Conservation (phyloP, 1,284 basidiomycete genomes). For the Pyrrhoderma lamaoense region DNA sequence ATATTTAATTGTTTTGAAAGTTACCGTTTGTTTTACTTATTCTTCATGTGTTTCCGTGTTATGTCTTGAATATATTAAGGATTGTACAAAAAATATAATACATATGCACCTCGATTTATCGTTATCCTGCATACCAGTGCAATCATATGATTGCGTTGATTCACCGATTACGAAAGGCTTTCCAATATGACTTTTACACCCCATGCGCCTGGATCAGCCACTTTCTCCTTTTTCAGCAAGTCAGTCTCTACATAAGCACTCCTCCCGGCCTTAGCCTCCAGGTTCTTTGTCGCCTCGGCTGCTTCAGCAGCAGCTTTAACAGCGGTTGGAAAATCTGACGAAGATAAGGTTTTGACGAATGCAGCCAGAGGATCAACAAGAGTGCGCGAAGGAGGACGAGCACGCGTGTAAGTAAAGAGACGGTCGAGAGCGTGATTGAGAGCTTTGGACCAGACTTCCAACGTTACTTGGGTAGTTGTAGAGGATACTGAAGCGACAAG, state of each 20-base stretch:
- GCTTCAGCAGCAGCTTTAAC: slow-evolving; percentile 60
- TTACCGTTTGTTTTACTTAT: too few species aligned
- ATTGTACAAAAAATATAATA: too few species aligned
- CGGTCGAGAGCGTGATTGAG: slow-evolving; percentile 57
- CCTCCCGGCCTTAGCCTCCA: slow-evolving; percentile 83
- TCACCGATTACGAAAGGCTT: slow-evolving; percentile 34
- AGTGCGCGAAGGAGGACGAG: slow-evolving; percentile 84
- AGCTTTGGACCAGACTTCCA: slow-evolving; percentile 57
- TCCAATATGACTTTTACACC: slow-evolving; percentile 77
- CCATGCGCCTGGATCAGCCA: slow-evolving; percentile 89
- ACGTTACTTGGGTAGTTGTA: slow-evolving; percentile 33
- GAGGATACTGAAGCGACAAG: slow-evolving; percentile 39
- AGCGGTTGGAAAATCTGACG: slow-evolving; percentile 35
- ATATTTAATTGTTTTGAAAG: too few species aligned
- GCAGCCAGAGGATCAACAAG: slow-evolving; percentile 88
- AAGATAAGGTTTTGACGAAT: slow-evolving; percentile 53
- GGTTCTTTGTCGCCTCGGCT: slow-evolving; percentile 63
- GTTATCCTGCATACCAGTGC: too few species aligned
- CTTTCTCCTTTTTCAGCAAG: slow-evolving; percentile 56
- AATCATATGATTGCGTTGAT: too few species aligned
- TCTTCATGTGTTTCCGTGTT: too few species aligned
- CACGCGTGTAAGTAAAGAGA: slow-evolving; percentile 83
- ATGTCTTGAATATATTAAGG: too few species aligned
- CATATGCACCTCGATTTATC: too few species aligned
- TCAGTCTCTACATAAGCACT: slow-evolving; percentile 83